Evolutionary conservation across 2,329 filamentous ascomycete species (phyloP).

Genomic region (Epichloe typhina): DNA sequence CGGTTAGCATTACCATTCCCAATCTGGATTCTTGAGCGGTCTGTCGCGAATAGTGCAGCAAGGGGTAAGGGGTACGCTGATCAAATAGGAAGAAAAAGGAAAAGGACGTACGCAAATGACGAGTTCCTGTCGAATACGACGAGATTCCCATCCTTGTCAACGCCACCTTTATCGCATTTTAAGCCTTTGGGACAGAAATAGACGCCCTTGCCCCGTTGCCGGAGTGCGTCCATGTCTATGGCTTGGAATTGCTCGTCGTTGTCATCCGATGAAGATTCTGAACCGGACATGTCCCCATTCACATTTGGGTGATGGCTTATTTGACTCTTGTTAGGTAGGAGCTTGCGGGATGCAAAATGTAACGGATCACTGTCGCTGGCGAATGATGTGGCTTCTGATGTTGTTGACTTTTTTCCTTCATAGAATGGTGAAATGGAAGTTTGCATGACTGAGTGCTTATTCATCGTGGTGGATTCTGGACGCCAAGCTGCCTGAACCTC

Average conservation of each 20-base stretch:
- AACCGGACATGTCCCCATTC: slow-evolving; percentile 9
- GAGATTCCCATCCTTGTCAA: slow-evolving; percentile 24
- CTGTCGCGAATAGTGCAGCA: not conserved
- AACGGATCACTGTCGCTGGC: slow-evolving; percentile 12
- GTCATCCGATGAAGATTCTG: slow-evolving; percentile 17
- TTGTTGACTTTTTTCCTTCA: slow-evolving; percentile 9
- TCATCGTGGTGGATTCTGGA: slow-evolving; percentile 8
- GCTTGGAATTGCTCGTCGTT: slow-evolving; percentile 22
- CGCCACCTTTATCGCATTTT: slow-evolving; percentile 27
- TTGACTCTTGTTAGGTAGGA: slow-evolving; percentile 10
- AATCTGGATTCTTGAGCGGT: not conserved
- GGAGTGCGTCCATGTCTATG: slow-evolving; percentile 26
- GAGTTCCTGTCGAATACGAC: slow-evolving; percentile 29
- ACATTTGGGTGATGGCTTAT: slow-evolving; percentile 7
- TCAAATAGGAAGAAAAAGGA: not conserved
- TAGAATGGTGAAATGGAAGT: slow-evolving; percentile 13
- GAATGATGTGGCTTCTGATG: slow-evolving; percentile 8
- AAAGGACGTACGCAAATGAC: slow-evolving; percentile 23
- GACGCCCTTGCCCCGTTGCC: slow-evolving; percentile 25
- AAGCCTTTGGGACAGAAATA: slow-evolving; percentile 23
- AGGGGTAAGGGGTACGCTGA: not conserved
- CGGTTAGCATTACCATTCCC: slow-evolving; percentile 1
- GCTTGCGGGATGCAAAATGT: slow-evolving; percentile 11
- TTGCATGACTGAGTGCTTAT: slow-evolving; percentile 9
- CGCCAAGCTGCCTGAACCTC: slow-evolving; percentile 22